Conservation (phyloP, 1,139 yeast species). For the Kurtzmaniella quercitrusa region DNA sequence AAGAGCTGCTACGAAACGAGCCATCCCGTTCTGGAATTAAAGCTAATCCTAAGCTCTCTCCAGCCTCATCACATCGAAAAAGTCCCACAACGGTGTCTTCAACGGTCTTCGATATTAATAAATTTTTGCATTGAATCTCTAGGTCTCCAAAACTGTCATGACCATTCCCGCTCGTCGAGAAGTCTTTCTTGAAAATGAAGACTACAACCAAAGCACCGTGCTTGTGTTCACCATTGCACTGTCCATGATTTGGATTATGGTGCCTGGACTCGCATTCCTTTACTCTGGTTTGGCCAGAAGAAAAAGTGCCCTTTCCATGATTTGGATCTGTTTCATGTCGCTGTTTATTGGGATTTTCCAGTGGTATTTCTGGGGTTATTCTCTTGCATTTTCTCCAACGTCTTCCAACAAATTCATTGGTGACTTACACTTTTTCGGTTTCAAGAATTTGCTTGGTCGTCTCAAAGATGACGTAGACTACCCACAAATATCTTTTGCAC, state of each 20-base stretch:
- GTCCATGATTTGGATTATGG: slow-evolving; percentile 84
- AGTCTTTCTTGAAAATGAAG: slow-evolving; percentile 34
- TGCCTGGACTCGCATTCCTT: slow-evolving; percentile 90
- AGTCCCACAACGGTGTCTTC: too few species aligned
- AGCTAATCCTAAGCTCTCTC: too few species aligned
- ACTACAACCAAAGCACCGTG: slow-evolving; percentile 41
- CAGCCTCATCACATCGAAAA: not conserved
- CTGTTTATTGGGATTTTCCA: slow-evolving; percentile 79
- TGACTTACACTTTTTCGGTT: slow-evolving; percentile 75
- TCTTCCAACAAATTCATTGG: slow-evolving; percentile 86
- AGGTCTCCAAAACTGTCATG: not conserved
- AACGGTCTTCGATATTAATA: not conserved
- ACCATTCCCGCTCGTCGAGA: slow-evolving; percentile 17
- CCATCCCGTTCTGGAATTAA: too few species aligned
- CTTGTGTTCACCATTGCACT: slow-evolving; percentile 52
- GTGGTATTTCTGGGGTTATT: slow-evolving; percentile 98
- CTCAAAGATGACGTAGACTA: slow-evolving; percentile 41
- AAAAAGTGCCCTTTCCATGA: slow-evolving; percentile 84
- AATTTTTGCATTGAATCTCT: not conserved
- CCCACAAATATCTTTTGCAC: slow-evolving; percentile 82
- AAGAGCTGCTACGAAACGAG: not conserved
- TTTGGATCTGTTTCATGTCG: slow-evolving; percentile 76
- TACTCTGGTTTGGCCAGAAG: slow-evolving; percentile 92
- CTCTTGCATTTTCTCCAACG: slow-evolving; percentile 74
- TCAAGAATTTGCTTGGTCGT: slow-evolving; percentile 62